Conservation (phyloP, 2,329 filamentous ascomycete species). For the Parascedosporium putredinis region DNA sequence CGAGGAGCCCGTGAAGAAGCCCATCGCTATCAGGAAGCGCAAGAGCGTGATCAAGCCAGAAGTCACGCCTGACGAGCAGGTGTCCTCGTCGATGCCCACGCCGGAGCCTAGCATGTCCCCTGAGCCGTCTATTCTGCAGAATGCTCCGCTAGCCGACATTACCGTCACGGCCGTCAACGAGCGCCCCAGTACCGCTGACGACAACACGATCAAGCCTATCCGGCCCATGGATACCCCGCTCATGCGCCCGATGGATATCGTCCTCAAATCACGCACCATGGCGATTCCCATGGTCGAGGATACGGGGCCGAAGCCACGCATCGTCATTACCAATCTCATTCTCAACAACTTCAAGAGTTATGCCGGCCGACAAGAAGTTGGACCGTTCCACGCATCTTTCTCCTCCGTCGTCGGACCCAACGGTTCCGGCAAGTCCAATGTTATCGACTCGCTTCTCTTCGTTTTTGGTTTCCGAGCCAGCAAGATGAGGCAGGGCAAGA, state of each 20-base stretch:
- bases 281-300: constrained; percentile 61
- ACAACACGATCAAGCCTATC: constrained; percentile 53
- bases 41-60: constrained; percentile 42
- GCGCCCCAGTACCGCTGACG: constrained; percentile 32
- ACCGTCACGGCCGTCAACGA: constrained; percentile 55
- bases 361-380: constrained; percentile 86
- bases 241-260: constrained; percentile 88
- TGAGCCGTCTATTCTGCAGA: constrained; percentile 37
- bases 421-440: constrained; percentile 96
- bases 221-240: constrained; percentile 67
- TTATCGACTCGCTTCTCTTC: constrained; percentile 94
- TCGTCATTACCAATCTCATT: constrained; percentile 85
- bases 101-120: constrained; percentile 47
- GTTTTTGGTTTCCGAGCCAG: constrained; percentile 99
- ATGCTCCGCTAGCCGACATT: constrained; percentile 61
- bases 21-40: constrained; percentile 53
- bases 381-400: constrained; percentile 93
- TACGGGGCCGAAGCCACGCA: constrained; percentile 67
- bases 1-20: constrained; percentile 23
- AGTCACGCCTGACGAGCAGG: constrained; percentile 27
- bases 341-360: constrained; percentile 99
- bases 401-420: constrained; percentile 97
- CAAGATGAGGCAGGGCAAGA: constrained; percentile 98
- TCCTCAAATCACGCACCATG: constrained; percentile 72
- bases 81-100: constrained; percentile 30